A percentile compares a stretch with the other conserved stretches of the same genome.
These are phyloP conservation scores for Clonostachys chloroleuca DNA, from an alignment of 2,329 filamentous ascomycete genomes.

Conservation along the genomic window DNA sequence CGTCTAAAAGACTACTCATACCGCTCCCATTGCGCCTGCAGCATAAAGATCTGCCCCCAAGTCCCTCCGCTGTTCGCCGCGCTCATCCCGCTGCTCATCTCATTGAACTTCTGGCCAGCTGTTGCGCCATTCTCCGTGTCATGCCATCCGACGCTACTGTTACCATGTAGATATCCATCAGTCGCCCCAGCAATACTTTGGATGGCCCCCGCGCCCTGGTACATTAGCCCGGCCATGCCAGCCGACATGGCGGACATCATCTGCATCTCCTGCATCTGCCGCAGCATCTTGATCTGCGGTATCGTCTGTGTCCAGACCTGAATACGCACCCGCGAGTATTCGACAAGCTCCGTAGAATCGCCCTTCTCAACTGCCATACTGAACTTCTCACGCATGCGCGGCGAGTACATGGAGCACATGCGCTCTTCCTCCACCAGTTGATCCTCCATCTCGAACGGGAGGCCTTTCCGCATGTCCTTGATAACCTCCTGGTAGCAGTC, in stretches of 20 bases:
- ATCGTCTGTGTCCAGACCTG: constrained; percentile 18
- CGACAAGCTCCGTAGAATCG: constrained; percentile 16
- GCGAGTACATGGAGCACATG: constrained; percentile 29
- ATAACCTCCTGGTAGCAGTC: constrained; percentile 22
- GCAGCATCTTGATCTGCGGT: constrained; percentile 18
- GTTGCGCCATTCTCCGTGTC: constrained; percentile 24
- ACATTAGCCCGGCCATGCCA: constrained; percentile 22
- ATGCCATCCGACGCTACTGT: constrained; percentile 24
- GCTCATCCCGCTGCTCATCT: constrained; percentile 21
- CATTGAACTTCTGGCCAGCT: constrained; percentile 21
- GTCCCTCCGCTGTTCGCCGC: neutral
- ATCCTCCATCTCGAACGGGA: constrained; percentile 14
- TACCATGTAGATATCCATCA: constrained; percentile 24
- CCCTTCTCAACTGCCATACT: constrained; percentile 12
- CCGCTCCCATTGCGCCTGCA: neutral
- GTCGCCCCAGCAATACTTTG: constrained; percentile 14
- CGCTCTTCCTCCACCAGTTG: constrained; percentile 12
- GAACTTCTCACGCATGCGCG: constrained; percentile 27
- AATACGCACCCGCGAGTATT: constrained; percentile 5
- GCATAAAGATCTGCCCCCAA: neutral
- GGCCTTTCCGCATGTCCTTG: constrained; percentile 14
- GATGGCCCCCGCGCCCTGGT: constrained; percentile 21
- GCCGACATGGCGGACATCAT: constrained; percentile 25
- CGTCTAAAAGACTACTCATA: neutral
- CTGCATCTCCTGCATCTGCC: constrained; percentile 17